Percentiles rank a stretch among this genome's conserved stretches.
phyloP scores from a whole-genome alignment of 805 yeast species.

The Lachancea sp. region DNA sequence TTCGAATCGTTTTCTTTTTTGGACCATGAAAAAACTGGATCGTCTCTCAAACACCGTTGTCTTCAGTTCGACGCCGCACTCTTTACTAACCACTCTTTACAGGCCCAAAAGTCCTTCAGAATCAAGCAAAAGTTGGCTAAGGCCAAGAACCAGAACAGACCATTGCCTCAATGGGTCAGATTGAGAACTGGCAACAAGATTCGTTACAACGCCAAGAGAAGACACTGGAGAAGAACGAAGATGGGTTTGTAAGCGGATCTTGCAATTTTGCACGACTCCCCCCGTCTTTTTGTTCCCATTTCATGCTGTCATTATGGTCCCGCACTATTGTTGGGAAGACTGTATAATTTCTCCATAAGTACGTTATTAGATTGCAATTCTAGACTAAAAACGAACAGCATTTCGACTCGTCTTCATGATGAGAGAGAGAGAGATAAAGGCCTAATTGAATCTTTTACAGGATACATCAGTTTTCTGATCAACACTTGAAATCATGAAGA shows the following conservation, averaged over 20 bases:
- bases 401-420: too few species aligned
- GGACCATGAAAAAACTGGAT: too few species aligned
- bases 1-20: not conserved
- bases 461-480: constrained; percentile 1
- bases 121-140: constrained; percentile 98
- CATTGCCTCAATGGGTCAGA: constrained; percentile 99
- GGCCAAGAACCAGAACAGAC: constrained; percentile 98
- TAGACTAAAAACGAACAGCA: not conserved
- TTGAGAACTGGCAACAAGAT: constrained; percentile 95
- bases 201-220: constrained; percentile 99
- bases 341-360: constrained; percentile 4
- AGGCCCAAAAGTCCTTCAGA: constrained; percentile 94
- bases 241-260: constrained; percentile 68
- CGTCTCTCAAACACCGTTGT: too few species aligned
- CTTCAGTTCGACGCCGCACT: too few species aligned
- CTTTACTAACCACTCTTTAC: constrained; percentile 5
- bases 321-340: constrained; percentile 1
- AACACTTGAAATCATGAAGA: constrained; percentile 29
- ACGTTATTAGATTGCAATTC: constrained; percentile 4
- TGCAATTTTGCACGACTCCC: not conserved
- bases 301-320: constrained; percentile 3
- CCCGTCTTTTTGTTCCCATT: constrained; percentile 1
- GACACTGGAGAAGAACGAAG: constrained; percentile 99
- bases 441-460: not conserved
- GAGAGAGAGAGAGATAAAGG: too few species aligned